These are phyloP conservation scores for Chlamydomonas incerta DNA, from an alignment of 139 green algal genomes.

Conservation along the genomic window DNA sequence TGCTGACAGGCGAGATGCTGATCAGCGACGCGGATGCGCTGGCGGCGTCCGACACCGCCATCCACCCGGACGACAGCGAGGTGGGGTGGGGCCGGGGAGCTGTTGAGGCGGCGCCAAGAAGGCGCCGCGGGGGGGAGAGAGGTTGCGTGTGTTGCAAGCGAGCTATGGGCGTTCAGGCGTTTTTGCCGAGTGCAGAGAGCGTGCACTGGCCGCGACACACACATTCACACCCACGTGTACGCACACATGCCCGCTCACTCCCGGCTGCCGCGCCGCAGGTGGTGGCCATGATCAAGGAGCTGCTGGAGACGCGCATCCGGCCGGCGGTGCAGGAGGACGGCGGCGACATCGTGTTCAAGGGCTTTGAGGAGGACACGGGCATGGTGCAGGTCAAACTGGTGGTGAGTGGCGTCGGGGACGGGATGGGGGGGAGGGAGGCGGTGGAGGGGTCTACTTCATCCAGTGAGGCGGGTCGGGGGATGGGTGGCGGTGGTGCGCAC, in stretches of 20 bases:
- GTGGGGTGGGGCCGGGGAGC: too few species aligned
- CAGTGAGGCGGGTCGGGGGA: too few species aligned
- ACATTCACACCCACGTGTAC: too few species aligned
- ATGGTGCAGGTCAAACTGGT: slow-evolving; percentile 94
- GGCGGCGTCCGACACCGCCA: slow-evolving; percentile 68
- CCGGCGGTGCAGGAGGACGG: slow-evolving; percentile 96
- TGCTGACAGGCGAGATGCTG: slow-evolving; percentile 70
- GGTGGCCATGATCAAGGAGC: slow-evolving; percentile 99
- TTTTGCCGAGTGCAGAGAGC: too few species aligned
- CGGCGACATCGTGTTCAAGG: slow-evolving; percentile 94
- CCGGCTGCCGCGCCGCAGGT: slow-evolving; percentile 60
- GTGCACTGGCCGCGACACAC: too few species aligned
- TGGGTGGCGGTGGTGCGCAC: too few species aligned
- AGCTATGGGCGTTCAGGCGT: not conserved
- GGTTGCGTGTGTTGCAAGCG: not conserved
- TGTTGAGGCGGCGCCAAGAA: too few species aligned
- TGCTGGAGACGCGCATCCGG: slow-evolving; percentile 98
- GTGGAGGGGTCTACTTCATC: too few species aligned
- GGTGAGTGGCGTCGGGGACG: slow-evolving; percentile 41
- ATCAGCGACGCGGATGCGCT: slow-evolving; percentile 66
- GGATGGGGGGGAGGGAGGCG: not conserved
- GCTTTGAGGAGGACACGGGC: slow-evolving; percentile 90
- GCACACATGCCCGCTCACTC: not conserved
- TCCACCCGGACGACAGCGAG: slow-evolving; percentile 84
- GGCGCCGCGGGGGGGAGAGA: not conserved